Percentiles rank a stretch among this genome's conserved stretches.
These are phyloP conservation scores for Pyricularia pennisetigena DNA, from an alignment of 2,329 filamentous ascomycete genomes.

Conservation along the genomic window DNA sequence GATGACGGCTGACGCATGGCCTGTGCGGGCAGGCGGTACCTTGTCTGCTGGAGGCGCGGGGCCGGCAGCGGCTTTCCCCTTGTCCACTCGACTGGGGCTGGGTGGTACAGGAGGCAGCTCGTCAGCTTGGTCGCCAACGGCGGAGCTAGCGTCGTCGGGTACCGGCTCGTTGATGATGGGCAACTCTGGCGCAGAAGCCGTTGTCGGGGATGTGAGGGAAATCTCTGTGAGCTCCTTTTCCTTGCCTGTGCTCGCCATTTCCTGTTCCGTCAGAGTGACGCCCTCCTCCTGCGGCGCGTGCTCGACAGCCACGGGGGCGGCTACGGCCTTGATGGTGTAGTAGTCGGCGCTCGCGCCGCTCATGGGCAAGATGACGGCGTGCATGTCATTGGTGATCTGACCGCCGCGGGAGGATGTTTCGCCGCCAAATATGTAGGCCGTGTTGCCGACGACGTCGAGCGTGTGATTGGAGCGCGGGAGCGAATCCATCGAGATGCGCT, in stretches of 20 bases:
- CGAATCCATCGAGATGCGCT: slow-evolving; percentile 41
- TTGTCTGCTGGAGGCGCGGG: slow-evolving; percentile 23
- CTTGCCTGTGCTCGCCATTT: slow-evolving; percentile 10
- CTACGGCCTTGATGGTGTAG: slow-evolving; percentile 40
- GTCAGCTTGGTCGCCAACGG: slow-evolving; percentile 11
- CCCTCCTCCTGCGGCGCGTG: slow-evolving; percentile 11
- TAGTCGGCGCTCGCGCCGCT: slow-evolving; percentile 50
- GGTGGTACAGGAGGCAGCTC: slow-evolving; percentile 11
- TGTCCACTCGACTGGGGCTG: slow-evolving; percentile 13
- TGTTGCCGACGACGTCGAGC: slow-evolving; percentile 47
- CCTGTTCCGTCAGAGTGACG: slow-evolving; percentile 8
- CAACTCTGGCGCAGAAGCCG: neutral
- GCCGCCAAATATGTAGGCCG: slow-evolving; percentile 64
- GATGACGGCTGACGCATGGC: slow-evolving; percentile 61
- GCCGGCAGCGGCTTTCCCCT: slow-evolving; percentile 23
- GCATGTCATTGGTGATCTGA: slow-evolving; percentile 62
- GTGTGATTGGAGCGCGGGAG: slow-evolving; percentile 68
- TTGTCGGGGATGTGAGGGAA: slow-evolving; percentile 18
- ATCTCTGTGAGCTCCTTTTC: slow-evolving; percentile 32
- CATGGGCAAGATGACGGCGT: slow-evolving; percentile 52
- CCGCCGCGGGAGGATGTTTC: slow-evolving; percentile 43
- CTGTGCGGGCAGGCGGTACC: slow-evolving; percentile 60
- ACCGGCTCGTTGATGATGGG: neutral
- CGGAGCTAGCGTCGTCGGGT: neutral
- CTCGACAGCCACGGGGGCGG: slow-evolving; percentile 18